phyloP scores from a whole-genome alignment of 129 eudicot species.

The Centella asiatica region DNA sequence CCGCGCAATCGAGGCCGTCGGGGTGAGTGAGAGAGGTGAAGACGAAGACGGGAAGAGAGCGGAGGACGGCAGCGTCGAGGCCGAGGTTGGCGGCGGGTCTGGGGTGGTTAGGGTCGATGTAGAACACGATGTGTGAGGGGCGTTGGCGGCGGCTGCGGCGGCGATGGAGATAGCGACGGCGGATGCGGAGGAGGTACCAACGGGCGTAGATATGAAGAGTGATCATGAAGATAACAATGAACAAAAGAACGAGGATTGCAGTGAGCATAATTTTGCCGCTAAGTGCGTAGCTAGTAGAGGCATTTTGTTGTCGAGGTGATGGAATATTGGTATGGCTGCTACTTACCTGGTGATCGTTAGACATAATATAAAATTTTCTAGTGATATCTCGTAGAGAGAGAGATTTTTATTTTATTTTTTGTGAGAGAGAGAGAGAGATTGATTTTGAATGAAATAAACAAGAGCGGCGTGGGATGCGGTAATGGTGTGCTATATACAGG shows the following conservation, averaged over 20 bases:
- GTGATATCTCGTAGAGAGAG: not conserved
- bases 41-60: constrained; percentile 46
- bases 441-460: not conserved
- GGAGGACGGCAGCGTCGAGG: constrained; percentile 33
- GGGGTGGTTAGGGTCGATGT: constrained; percentile 26
- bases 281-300: constrained; percentile 42
- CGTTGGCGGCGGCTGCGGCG: constrained; percentile 36
- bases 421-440: not conserved
- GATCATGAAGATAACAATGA: constrained; percentile 47
- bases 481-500: constrained; percentile 1
- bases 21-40: constrained; percentile 24
- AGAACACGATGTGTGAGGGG: constrained; percentile 41
- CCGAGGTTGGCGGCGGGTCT: constrained; percentile 20
- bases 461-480: not conserved
- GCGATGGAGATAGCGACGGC: constrained; percentile 34
- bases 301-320: no score
- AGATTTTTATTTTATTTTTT: no score
- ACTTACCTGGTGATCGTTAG: no score
- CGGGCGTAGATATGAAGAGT: constrained; percentile 66
- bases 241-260: constrained; percentile 55
- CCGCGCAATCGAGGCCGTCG: constrained; percentile 56
- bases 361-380: no score
- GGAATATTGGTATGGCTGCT: no score
- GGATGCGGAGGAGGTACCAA: constrained; percentile 57
- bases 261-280: constrained; percentile 82